Evolutionary conservation across 345 rosid genomes (phyloP), one percentile per base, ranked within the genome.

Genomic region (Abelmoschus esculentus): DNA sequence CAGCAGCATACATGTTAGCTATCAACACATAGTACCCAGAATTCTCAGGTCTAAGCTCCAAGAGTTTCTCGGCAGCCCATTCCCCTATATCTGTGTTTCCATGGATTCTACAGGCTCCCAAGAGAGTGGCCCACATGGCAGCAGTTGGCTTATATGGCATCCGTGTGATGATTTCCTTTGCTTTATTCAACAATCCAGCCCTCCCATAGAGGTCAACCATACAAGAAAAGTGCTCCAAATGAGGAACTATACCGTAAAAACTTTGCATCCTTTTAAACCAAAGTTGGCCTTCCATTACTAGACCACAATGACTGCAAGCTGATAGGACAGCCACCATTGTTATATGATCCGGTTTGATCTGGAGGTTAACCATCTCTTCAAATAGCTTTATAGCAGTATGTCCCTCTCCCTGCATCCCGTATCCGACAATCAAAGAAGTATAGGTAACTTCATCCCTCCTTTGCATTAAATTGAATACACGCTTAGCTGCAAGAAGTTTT

Each of bases 271-370:
- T 73, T 55, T 71, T 57, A 69, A 89, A 89, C 72, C 83, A 74
- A 70, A 32, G 60, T 54, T 81, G 74, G 13, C 96, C 96, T 82
- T 89, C 86, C 32, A 60, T 17, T 69, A 89, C 82, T 67, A 89
- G 81, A 69, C 87, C 86, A 8, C 89, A 88, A 82, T 91, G 96
- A 58, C 97, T 89, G 72, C 93, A 91, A n/a, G 96, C 93, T 15
- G 96, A 80, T 67, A 91, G 85, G 74, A 86, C 83, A 40, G 93
- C 92, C 65, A 89, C 87, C 93, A 91, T 87, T n/a, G 89, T 84
- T 75, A 89, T 73, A 80, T 81, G 82, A 79, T 89, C 96, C 14
- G 96, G 97, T 77, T 66, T 83, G 66, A 89, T 82, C 64, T 71
- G 73, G 15, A 53, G 67, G 68, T 49, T 47, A 62, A 71, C 60